Base-by-base conservation (phyloP, 1,284 basidiomycete genomes). In the Cystobasidium pallidum region DNA sequence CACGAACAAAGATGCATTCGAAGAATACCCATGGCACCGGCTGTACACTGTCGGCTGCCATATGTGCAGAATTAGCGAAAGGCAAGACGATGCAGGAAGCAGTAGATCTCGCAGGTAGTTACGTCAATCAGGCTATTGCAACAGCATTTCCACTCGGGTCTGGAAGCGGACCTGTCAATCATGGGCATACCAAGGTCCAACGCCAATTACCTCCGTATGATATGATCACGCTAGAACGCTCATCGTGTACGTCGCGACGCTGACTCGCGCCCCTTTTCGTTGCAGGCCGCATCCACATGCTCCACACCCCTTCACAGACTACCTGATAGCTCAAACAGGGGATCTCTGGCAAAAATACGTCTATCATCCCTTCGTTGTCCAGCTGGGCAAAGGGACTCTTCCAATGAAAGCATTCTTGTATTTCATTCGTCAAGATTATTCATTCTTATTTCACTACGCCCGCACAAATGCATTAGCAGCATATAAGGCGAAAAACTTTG, bases 1-100 rank as follows among this genome's bases (percentile, higher is more conserved):
- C 32, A 30, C 28, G 49, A 13, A 54, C 32, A 19, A 55, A 17
- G 45, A 41, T 41, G 8, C 73, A 70, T 83, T 94, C 28, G 84
- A 89, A 3, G 88, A 89, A 11, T 85, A 94, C 94, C 0, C 94
- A 97, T 79, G 94, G 94, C 0, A 97, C 94, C 0, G 94, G 94
- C 1, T 98, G 94, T 80, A 97, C 94, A 0, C 84, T 97, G 10
- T 90, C 89, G 47, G 88, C 93, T 0, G 91, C 92, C 0, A 85
- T 96, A 17, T 88, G 90, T 1, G 88, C 88, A 63, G 84, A 84
- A 26, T 82, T 93, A 15, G 88, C 86, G 0, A 82, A 83, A 45
- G 88, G 88, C 43, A 76, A 78, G 15, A 77, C 79, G 1, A 87
- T 91, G 30, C 79, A 81, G 0, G 84, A 87, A 13, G 89, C 91